A percentile compares a stretch with the other conserved stretches of the same genome.
Conservation (phyloP, 2,329 filamentous ascomycete genomes). For the Trichoderma brevicompactum region DNA sequence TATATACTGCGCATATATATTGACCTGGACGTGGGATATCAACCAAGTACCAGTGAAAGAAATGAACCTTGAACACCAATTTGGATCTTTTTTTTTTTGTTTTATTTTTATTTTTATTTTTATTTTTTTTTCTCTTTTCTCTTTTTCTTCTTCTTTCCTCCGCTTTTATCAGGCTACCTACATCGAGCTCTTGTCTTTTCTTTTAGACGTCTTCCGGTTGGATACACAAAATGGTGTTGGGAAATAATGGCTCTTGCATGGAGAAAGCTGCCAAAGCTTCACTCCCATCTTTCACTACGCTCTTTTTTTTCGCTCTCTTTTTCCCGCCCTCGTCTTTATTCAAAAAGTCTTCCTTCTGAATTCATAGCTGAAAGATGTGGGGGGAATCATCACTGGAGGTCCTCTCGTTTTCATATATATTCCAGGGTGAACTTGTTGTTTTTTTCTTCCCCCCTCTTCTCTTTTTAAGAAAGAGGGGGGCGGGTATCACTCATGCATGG, state of each 20-base stretch:
- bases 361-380: neutral
- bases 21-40: slow-evolving; percentile 17
- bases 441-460: neutral
- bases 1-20: neutral
- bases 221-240: slow-evolving; percentile 28
- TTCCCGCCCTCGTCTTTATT: neutral
- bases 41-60: neutral
- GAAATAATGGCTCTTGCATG: slow-evolving; percentile 26
- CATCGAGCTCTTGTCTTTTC: slow-evolving; percentile 17
- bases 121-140: slow-evolving; percentile 11
- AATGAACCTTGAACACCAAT: neutral
- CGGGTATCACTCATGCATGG: neutral
- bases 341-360: too few relatives aligned
- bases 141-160: slow-evolving; percentile 10
- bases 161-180: slow-evolving; percentile 1
- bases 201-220: slow-evolving; percentile 24
- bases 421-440: neutral
- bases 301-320: slow-evolving; percentile 6
- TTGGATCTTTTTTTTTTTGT: slow-evolving; percentile 14
- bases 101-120: neutral
- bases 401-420: slow-evolving; percentile 21
- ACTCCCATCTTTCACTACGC: slow-evolving; percentile 20
- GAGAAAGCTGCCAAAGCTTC: slow-evolving; percentile 6
- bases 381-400: slow-evolving; percentile 16
- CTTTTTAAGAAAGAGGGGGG: neutral